Percentiles rank a stretch among this genome's conserved stretches.
phyloP scores from a whole-genome alignment of 768 basidiomycete genomes.

The Auricularia auricula-judae region DNA sequence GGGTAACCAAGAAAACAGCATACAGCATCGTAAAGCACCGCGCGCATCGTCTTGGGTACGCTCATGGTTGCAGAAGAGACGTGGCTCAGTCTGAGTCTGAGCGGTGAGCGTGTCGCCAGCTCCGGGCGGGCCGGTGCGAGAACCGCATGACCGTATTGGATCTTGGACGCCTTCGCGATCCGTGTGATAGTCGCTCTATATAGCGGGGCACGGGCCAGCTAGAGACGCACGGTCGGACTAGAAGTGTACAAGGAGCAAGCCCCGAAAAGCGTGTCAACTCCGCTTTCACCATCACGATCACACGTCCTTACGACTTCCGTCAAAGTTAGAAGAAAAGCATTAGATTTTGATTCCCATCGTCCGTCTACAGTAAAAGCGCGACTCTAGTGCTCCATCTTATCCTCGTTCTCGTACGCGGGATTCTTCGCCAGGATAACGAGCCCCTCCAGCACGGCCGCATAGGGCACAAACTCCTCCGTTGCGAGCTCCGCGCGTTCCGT shows the following conservation, averaged over 20 bases:
- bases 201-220: no score
- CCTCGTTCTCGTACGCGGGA: constrained; percentile 79
- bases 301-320: no score
- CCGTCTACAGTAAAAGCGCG: not conserved
- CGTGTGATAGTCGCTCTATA: no score
- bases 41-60: not conserved
- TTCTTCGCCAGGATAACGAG: constrained; percentile 89
- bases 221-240: no score
- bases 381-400: constrained; percentile 56
- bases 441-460: constrained; percentile 81
- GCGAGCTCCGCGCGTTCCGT: constrained; percentile 92
- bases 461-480: constrained; percentile 94
- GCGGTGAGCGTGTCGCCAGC: no score
- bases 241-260: no score
- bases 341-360: not conserved
- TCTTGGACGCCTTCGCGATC: no score
- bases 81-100: no score
- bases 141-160: no score
- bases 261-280: no score
- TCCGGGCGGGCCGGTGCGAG: no score
- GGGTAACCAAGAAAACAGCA: not conserved
- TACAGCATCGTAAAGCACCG: not conserved
- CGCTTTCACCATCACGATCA: no score
- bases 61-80: not conserved
- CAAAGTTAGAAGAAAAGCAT: not conserved